Conservation (phyloP, 306 rosid genomes). For the Acacia melanoxylon region DNA sequence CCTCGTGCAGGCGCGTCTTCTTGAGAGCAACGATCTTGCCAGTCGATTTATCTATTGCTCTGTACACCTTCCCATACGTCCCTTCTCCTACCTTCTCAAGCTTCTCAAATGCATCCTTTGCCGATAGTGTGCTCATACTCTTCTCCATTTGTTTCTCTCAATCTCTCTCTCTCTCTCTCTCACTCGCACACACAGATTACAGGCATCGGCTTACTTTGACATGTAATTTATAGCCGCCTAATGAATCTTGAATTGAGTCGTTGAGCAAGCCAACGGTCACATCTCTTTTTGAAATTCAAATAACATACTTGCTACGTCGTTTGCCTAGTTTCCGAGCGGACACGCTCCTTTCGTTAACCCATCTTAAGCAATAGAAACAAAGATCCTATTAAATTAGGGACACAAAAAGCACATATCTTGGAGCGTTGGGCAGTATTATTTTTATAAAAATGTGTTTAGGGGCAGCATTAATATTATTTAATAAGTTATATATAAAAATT, state of each 20-base stretch:
- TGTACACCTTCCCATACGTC: constrained; percentile 87
- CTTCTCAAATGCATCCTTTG: constrained; percentile 87
- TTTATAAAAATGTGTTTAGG: too few species aligned
- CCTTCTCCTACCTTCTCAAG: constrained; percentile 96
- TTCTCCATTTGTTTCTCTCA: constrained; percentile 27
- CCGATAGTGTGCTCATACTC: constrained; percentile 52
- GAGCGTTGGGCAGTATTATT: too few species aligned
- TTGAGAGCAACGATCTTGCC: constrained; percentile 93
- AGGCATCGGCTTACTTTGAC: background rate
- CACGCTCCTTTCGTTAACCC: background rate
- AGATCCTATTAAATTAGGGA: too few species aligned
- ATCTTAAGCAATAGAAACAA: too few species aligned
- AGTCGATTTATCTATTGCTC: constrained; percentile 77
- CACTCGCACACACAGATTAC: background rate
- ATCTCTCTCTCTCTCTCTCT: background rate
- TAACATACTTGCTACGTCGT: background rate
- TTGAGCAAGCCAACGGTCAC: background rate
- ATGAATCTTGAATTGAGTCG: background rate
- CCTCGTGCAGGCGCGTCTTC: constrained; percentile 96
- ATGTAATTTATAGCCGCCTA: background rate
- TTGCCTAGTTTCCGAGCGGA: background rate
- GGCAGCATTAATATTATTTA: too few species aligned
- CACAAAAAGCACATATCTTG: too few species aligned
- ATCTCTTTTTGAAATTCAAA: constrained; percentile 1
- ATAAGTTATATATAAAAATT: too few species aligned